Base-by-base conservation (phyloP, 306 rosid genomes). In the Gynostemma pentaphyllum region DNA sequence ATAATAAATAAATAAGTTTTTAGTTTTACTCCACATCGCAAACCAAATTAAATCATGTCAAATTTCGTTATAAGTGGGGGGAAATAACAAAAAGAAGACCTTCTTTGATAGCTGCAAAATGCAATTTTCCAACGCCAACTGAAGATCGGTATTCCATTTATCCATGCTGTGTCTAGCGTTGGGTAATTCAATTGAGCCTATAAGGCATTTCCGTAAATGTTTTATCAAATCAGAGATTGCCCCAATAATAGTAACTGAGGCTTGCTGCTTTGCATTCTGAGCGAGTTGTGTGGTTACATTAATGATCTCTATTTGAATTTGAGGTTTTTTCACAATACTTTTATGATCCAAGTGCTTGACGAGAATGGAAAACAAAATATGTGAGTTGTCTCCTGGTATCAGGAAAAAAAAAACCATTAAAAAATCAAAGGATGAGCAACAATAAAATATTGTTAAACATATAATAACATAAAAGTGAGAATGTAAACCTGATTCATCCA, bases 281-380 rank as follows among this genome's bases (percentile, higher is more conserved):
- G 87, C 88, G 50, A 92, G 87, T 68, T 84, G 74, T 53, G 87
- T 72, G 71, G 74, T 78, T 71, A 79, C 82, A 66, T 77, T 82
- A 45, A 83, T 73, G 32, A 88, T 84, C 70, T 82, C 74, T 42
- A 71, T 82, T 76, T 86, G 95, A 72, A 84, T 26, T 32, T 70
- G 74, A 68, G 96, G 96, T 60, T 79, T 78, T 76, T 75, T 88
- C 62, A 73, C 75, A 51, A 84, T 89, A 74, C 84, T 84, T 87
- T 86, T 86, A 72, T 92, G 99, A 82, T 88, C 99, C 90, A 92
- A 78, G 82, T 92, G 99, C 83, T 92, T 92, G 78, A 88, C 82
- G 84, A 92, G 75, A 73, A 69, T 81, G 66, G 95, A 87, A 68
- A 92, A 79, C 55, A 92, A 74, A 70, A 88, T 71, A 73, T 85